phyloP scores from a whole-genome alignment of 176 grass and related monocot species.

The Paspalum notatum region DNA sequence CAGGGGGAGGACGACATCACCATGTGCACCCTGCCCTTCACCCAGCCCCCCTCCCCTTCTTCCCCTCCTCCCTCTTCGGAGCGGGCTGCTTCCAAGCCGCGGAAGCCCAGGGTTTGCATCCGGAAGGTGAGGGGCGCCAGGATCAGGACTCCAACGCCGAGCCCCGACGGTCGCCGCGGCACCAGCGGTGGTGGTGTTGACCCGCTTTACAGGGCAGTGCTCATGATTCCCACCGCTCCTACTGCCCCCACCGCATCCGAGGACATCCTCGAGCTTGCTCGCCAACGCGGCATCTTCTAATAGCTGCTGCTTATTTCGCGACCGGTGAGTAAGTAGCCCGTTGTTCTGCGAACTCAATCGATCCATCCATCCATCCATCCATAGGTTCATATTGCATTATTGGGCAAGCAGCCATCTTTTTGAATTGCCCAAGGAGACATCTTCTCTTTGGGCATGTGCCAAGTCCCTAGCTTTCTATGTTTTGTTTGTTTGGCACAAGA shows the following conservation, averaged over 20 bases:
- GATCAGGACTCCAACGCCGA: conserved; percentile 28
- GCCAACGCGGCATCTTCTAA: conserved; percentile 37
- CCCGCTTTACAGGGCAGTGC: conserved; percentile 31
- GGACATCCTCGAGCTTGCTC: conserved; percentile 29
- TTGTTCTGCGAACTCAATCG: background rate
- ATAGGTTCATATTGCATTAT: too few species aligned
- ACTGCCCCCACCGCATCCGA: background rate
- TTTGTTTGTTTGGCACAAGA: too few species aligned
- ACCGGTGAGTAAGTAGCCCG: background rate
- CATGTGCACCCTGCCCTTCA: conserved; percentile 40
- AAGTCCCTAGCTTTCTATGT: too few species aligned
- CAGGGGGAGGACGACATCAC: background rate
- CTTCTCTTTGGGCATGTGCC: too few species aligned
- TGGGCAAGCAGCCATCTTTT: too few species aligned
- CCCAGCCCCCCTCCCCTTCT: background rate
- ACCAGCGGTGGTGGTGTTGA: conserved; percentile 8
- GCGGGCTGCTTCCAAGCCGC: too few species aligned
- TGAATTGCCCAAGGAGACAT: too few species aligned
- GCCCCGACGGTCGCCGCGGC: background rate
- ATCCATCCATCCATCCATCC: background rate
- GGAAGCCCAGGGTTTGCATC: conserved; percentile 31
- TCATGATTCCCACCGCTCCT: conserved; percentile 34
- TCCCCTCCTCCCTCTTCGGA: too few species aligned
- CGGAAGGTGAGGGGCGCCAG: conserved; percentile 40
- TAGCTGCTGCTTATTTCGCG: background rate